A percentile compares a stretch with the other conserved stretches of the same genome.
Evolutionary conservation across 345 rosid species (phyloP).

Genomic region (Triadica sebifera): DNA sequence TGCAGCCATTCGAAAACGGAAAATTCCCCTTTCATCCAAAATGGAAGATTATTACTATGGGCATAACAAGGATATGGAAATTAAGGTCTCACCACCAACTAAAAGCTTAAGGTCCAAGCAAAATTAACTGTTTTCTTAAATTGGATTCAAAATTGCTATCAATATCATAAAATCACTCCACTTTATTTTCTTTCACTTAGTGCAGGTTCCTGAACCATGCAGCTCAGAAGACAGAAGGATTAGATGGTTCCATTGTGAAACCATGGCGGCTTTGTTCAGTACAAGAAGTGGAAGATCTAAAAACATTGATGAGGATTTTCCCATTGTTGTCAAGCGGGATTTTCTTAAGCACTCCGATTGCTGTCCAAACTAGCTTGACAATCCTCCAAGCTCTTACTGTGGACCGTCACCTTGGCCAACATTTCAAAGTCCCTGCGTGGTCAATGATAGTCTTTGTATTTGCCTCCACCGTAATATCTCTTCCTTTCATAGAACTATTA

Average conservation of each 20-base stretch:
- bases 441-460: slow-evolving; percentile 36
- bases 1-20: slow-evolving; percentile 42
- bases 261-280: slow-evolving; percentile 50
- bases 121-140: neutral
- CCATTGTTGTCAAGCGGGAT: slow-evolving; percentile 38
- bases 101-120: slow-evolving; percentile 37
- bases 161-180: no score
- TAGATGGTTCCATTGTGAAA: slow-evolving; percentile 30
- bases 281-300: slow-evolving; percentile 45
- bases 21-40: slow-evolving; percentile 22
- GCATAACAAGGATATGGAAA: neutral
- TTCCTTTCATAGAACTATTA: slow-evolving; percentile 31
- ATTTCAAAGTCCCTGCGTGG: slow-evolving; percentile 49
- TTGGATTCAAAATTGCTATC: neutral
- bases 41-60: slow-evolving; percentile 38
- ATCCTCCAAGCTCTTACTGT: slow-evolving; percentile 50
- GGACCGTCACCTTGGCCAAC: slow-evolving; percentile 41
- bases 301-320: slow-evolving; percentile 25
- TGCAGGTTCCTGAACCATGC: slow-evolving; percentile 44
- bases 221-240: slow-evolving; percentile 37
- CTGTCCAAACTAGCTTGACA: slow-evolving; percentile 27
- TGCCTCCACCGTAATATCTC: slow-evolving; percentile 23
- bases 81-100: slow-evolving; percentile 12
- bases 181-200: no score
- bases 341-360: slow-evolving; percentile 33